These are phyloP conservation scores for Akanthomyces uredinophilus DNA, from an alignment of 2,329 filamentous ascomycete genomes.

Conservation along the genomic window DNA sequence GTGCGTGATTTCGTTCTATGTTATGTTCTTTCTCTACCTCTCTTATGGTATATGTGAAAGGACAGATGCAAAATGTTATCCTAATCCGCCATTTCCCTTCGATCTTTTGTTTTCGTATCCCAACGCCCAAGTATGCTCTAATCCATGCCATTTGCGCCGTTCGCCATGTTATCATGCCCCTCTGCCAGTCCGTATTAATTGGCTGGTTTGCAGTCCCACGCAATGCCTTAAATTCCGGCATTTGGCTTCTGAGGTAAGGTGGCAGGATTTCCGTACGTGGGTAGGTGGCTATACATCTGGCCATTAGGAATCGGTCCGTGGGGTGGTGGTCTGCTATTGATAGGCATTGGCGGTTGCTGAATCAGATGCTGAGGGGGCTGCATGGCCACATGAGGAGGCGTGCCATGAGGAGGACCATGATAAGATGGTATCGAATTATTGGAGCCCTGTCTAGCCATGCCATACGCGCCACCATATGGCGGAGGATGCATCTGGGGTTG, in stretches of 20 bases:
- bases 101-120: constrained; percentile 14
- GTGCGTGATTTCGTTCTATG: constrained; percentile 11
- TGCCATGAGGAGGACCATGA: constrained; percentile 31
- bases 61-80: constrained; percentile 19
- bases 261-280: constrained; percentile 54
- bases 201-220: neutral
- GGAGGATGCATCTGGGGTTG: constrained; percentile 41
- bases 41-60: neutral
- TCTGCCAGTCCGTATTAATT: neutral
- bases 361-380: constrained; percentile 37
- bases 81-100: constrained; percentile 27
- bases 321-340: constrained; percentile 38
- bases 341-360: constrained; percentile 33
- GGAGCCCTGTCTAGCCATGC: constrained; percentile 53
- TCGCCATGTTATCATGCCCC: constrained; percentile 14
- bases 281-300: constrained; percentile 49
- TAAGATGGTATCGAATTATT: constrained; percentile 50
- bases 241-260: constrained; percentile 56
- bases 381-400: constrained; percentile 24
- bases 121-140: constrained; percentile 34
- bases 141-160: constrained; percentile 31
- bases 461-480: constrained; percentile 44
- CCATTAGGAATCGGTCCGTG: constrained; percentile 34
- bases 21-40: neutral
- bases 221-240: constrained; percentile 38